Evolutionary conservation across 306 rosid species (phyloP), one percentile per base, ranked within the genome.

Genomic region (Pyrus pyrifolia): DNA sequence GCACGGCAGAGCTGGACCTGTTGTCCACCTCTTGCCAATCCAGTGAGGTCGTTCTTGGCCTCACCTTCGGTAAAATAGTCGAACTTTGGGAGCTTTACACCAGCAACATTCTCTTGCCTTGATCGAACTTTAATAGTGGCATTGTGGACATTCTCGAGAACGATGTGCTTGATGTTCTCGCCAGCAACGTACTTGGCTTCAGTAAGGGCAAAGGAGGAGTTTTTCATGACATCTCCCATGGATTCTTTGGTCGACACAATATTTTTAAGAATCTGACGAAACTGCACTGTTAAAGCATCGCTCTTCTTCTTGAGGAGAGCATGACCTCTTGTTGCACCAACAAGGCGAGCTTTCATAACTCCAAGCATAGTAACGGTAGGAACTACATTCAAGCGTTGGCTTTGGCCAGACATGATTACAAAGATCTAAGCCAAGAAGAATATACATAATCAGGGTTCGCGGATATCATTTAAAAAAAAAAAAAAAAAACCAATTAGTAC

Each of bases 241-340:
- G 96, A 90, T 78, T 93, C 98, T 83, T 93, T 93, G 8, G 98
- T 83, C 7, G 98, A 71, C 15, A 93, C 98, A n/a, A 93, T 91
- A 75, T 89, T 91, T 81, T 91, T 93, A 67, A 93, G 91, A 83
- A 93, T 91, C 80, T 84, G 87, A 30, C 97, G 91, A 42, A 93
- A 93, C 75, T 93, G 98, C 31, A 90, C 96, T 4, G 98, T 93
- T 79, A 93, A 76, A 67, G 97, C 98, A 66, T 93, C 98, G 55
- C 98, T 93, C 90, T 93, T 93, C 88, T 93, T 93, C 96, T 93
- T 93, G 45, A 93, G 93, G 64, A 93, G 94, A 25, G 98, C 98
- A 66, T 93, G 98, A 22, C 98, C 98, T 72, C 98, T 85, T 3
- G 98, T 93, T 1, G 98, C 97, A 44, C 98, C 98, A 0, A 93